Conservation (phyloP, 2,329 filamentous ascomycete genomes). For the Venturia aucupariae region DNA sequence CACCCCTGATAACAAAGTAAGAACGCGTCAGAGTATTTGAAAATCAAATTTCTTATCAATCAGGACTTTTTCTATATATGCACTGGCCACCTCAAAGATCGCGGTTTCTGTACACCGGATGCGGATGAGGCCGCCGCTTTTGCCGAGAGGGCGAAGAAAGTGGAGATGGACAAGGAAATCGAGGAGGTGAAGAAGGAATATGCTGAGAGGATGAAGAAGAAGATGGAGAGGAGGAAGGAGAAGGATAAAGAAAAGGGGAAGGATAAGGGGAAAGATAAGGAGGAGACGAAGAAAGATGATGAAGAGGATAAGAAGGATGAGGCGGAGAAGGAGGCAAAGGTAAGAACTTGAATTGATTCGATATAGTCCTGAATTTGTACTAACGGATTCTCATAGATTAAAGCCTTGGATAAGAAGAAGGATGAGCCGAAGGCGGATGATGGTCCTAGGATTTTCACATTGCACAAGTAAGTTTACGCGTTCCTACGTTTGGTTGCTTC, state of each 20-base stretch:
- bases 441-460: conserved; percentile 69
- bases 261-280: conserved; percentile 50
- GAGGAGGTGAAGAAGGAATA: conserved; percentile 41
- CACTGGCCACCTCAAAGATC: conserved; percentile 70
- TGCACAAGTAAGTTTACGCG: conserved; percentile 57
- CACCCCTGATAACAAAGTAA: conserved; percentile 80
- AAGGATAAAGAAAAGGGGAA: conserved; percentile 32
- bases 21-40: conserved; percentile 3
- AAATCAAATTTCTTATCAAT: background rate
- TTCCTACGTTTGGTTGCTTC: background rate
- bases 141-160: conserved; percentile 42
- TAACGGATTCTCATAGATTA: conserved; percentile 27
- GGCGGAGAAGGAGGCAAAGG: conserved; percentile 52
- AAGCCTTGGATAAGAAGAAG: conserved; percentile 39
- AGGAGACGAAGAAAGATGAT: conserved; percentile 54
- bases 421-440: conserved; percentile 42
- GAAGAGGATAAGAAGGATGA: conserved; percentile 60
- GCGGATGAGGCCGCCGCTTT: conserved; percentile 56
- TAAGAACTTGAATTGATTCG: conserved; percentile 24
- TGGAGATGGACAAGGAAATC: conserved; percentile 40
- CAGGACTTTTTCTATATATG: conserved; percentile 95
- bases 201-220: conserved; percentile 48
- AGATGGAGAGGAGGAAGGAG: conserved; percentile 38
- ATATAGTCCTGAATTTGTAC: background rate
- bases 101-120: conserved; percentile 65